Base-by-base conservation (phyloP, 2,329 filamentous ascomycete species). In the Aureobasidium musti region DNA sequence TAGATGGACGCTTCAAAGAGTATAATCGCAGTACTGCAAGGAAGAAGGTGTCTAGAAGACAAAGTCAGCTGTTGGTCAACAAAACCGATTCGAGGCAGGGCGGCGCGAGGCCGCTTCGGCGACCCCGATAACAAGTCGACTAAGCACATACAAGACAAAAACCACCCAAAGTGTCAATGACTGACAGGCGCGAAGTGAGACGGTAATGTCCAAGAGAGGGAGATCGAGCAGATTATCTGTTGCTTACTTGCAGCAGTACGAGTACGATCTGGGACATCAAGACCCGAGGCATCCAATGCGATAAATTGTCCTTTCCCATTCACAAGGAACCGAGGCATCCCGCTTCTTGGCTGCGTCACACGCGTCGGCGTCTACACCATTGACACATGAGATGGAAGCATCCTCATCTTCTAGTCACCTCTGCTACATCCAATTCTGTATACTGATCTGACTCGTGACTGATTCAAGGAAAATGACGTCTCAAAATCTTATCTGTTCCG, bases 281-380 rank as follows among this genome's bases (percentile, higher is more conserved):
- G 19, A 28, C 45, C 59, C 59, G 59, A 63, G 59, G 59, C 28
- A 19, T 50, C 17, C 35, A 39, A 30, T 49, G 41, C 26, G 13
- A 39, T 63, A 50, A 50, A 35, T 60, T 60, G 26, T 47, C 19
- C 13, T 17, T 28, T 23, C 41, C 23, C 41, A 37, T 5, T 63
- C 59, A 63, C 59, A 52, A 41, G 59, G 30, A 63, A 52, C 59
- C 59, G 59, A 63, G 59, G 59, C 59, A 63, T 52, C 45, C 59
- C 43, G 45, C 59, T 21, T 63, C 59, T 63, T 63, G 59, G 59
- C 59, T 52, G 59, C 33, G 59, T 45, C 54, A 57, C 23, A 1
- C 5, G 8, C n/a, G 7, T 35, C 30, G 30, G 23, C 8, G 10
- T 11, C 26, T n/a, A 6, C 21, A 13, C 10, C 8, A 11, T 23